Evolutionary conservation across 495 filamentous ascomycete genomes (phyloP), one percentile per base, ranked within the genome.

Genomic region (Penicillium lividum): DNA sequence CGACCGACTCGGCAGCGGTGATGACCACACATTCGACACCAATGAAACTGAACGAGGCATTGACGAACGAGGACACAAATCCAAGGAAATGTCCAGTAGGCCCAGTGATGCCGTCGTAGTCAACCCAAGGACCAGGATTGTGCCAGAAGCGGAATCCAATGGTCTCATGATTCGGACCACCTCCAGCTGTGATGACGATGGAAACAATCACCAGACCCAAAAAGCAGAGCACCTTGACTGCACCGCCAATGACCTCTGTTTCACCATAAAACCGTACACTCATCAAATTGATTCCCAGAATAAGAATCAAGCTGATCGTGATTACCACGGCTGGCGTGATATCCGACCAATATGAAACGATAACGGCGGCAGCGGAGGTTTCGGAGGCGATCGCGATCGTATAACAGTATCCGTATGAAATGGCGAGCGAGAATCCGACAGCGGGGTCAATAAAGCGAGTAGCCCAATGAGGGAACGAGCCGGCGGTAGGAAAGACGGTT

Each of bases 1-100:
- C 90, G n/a, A 81, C 81, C 11, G 90, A 86, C 72, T 96, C 92
- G 60, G 90, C 90, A 40, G 89, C 91, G 0, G 92, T 88, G 30
- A 96, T 84, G 57, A 85, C 89, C 48, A 91, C 84, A 56, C 87
- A 80, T 72, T 94, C 90, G 8, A 82, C 81, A 49, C 83, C 84
- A 51, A 79, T 78, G 63, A 85, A 86, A 16, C 77, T 73, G 68
- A 80, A 80, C 11, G 75, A 75, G 30, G 76, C 75, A 42, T 78
- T 80, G 59, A 80, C 72, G 48, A 81, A 71, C 1, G 73, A 71
- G 0, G 76, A 78, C 44, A 79, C 62, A 48, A 80, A 73, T 5
- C 76, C 77, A 6, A 80, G 68, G 56, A 78, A 78, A 34, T 77
- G 73, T 16, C 78, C 76, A 0, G 71, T 63, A 9, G 67, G 53